Evolutionary conservation across 305 asterid species (phyloP).

Genomic region (Fraxinus paxiana): DNA sequence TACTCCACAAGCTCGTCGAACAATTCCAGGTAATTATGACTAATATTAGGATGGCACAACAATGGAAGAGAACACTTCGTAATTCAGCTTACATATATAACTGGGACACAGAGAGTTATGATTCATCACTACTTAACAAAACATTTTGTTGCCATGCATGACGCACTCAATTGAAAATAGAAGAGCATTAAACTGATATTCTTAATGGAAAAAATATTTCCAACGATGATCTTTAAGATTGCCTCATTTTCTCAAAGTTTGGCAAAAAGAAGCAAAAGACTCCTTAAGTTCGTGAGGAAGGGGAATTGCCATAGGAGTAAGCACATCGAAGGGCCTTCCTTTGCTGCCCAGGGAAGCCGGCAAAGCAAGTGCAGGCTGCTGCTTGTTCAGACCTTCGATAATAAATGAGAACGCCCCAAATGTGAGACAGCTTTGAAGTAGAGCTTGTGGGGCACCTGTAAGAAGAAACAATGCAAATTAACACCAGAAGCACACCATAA

Average conservation of each 20-base stretch:
- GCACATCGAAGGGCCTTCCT: slow-evolving; percentile 37
- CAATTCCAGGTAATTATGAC: neutral
- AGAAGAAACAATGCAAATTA: neutral
- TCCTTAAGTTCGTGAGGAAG: slow-evolving; percentile 78
- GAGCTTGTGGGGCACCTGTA: slow-evolving; percentile 94
- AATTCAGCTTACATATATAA: neutral
- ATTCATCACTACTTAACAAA: neutral
- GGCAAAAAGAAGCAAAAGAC: slow-evolving; percentile 65
- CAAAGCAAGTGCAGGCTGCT: slow-evolving; percentile 78
- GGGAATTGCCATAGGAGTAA: slow-evolving; percentile 76
- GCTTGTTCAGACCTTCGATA: slow-evolving; percentile 81
- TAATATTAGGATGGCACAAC: neutral
- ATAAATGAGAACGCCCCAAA: slow-evolving; percentile 90
- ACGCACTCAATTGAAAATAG: neutral
- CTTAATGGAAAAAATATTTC: too few relatives aligned
- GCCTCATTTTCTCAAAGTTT: slow-evolving; percentile 50
- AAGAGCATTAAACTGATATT: neutral
- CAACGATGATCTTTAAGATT: neutral
- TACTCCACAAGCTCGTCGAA: neutral
- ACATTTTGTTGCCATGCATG: neutral
- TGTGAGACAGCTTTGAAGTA: slow-evolving; percentile 79
- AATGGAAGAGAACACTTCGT: neutral
- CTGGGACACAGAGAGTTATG: neutral
- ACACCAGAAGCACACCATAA: neutral
- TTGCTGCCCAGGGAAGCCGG: slow-evolving; percentile 29